A percentile compares a stretch with the other conserved stretches of the same genome.
Conservation (phyloP, 106 monocot species). For the Xerophyta viscosa region DNA sequence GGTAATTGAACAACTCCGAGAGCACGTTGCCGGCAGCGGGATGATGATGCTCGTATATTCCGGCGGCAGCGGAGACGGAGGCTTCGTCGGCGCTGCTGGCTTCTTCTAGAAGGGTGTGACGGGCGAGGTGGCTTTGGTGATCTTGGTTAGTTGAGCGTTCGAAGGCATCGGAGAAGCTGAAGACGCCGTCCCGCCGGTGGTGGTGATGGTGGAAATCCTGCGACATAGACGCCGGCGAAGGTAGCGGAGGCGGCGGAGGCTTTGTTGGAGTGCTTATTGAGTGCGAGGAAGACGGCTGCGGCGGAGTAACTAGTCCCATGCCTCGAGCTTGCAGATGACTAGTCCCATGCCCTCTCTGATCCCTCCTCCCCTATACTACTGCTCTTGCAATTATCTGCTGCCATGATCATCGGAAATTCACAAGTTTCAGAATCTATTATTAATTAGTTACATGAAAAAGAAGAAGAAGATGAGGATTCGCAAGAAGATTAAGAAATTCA, state of each 20-base stretch:
- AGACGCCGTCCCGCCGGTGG: no score
- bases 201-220: slow-evolving; percentile 88
- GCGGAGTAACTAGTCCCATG: slow-evolving; percentile 59
- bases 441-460: no score
- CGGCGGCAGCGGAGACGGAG: slow-evolving; percentile 10
- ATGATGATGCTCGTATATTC: slow-evolving; percentile 25
- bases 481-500: no score
- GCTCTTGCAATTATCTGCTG: no score
- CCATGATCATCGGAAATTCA: no score
- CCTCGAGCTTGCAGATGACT: neutral
- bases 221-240: slow-evolving; percentile 64
- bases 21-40: slow-evolving; percentile 38
- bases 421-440: no score
- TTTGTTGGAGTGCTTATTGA: slow-evolving; percentile 6
- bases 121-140: slow-evolving; percentile 11
- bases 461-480: no score
- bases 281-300: slow-evolving; percentile 8
- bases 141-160: slow-evolving; percentile 25
- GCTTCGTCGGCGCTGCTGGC: slow-evolving; percentile 16
- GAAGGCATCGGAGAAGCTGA: slow-evolving; percentile 61
- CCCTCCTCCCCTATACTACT: neutral
- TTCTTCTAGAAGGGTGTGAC: slow-evolving; percentile 25
- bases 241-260: neutral
- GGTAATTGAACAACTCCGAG: slow-evolving; percentile 87
- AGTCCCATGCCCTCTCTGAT: neutral